Percentiles rank a stretch among this genome's conserved stretches.
Evolutionary conservation across 345 rosid species (phyloP).

Genomic region (Camelina laxa): DNA sequence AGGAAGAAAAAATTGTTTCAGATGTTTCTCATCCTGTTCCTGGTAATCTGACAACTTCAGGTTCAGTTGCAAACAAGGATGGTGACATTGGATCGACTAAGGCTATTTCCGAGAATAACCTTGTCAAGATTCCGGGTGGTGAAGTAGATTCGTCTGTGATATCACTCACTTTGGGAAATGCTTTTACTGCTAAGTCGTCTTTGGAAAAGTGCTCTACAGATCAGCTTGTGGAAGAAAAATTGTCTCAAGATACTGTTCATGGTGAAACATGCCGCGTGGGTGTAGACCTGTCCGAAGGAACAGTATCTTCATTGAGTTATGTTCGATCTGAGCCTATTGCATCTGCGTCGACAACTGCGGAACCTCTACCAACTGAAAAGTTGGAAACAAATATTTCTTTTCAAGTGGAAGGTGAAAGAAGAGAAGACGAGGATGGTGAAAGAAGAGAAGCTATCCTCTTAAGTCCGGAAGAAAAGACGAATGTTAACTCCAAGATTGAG

Average conservation of each 20-base stretch:
- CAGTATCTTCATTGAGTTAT: conserved; percentile 12
- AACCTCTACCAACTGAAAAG: conserved; percentile 32
- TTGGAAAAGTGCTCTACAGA: conserved; percentile 23
- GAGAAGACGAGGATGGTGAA: conserved; percentile 11
- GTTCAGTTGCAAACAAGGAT: conserved; percentile 28
- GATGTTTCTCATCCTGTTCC: conserved; percentile 29
- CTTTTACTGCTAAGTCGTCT: conserved; percentile 7
- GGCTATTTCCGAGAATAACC: conserved; percentile 24
- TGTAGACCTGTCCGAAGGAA: conserved; percentile 15
- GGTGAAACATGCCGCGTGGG: conserved; percentile 20
- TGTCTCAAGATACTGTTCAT: conserved; percentile 13
- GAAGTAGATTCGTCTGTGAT: conserved; percentile 31
- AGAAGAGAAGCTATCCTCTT: conserved; percentile 1
- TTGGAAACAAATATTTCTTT: conserved; percentile 17
- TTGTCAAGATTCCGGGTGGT: conserved; percentile 11
- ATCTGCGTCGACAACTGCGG: conserved; percentile 31
- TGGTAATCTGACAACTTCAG: conserved; percentile 30
- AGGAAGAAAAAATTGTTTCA: conserved; percentile 25
- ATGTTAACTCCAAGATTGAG: conserved; percentile 12
- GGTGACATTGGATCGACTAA: conserved; percentile 20
- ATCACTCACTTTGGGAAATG: conserved; percentile 13
- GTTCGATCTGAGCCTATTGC: conserved; percentile 24
- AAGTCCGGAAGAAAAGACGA: conserved; percentile 30
- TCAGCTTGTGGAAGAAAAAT: conserved; percentile 28
- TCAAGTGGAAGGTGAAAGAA: conserved; percentile 12